Evolutionary conservation across 768 basidiomycete genomes (phyloP).

Genomic region (Phanerochaete carnosa): DNA sequence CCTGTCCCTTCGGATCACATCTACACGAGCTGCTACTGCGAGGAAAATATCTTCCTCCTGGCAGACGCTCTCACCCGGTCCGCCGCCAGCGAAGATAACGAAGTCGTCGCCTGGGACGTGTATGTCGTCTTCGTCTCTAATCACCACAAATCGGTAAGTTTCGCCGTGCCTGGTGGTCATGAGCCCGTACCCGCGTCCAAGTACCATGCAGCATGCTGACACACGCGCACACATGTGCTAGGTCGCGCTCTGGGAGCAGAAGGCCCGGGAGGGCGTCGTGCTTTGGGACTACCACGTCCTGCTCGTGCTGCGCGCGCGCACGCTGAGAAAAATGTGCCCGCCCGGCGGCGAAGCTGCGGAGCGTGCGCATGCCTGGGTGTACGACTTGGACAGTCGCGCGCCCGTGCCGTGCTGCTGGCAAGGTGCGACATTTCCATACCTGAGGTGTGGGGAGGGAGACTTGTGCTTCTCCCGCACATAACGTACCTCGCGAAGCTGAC

Average conservation of each 20-base stretch:
- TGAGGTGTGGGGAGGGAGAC: not conserved
- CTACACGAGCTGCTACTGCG: constrained; percentile 66
- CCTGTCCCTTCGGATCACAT: constrained; percentile 34
- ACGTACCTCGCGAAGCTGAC: too few species aligned
- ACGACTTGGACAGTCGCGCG: constrained; percentile 63
- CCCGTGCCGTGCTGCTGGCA: constrained; percentile 48
- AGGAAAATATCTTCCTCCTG: constrained; percentile 71
- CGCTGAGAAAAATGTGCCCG: not conserved
- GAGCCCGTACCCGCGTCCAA: not conserved
- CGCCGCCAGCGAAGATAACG: not conserved
- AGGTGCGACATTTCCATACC: constrained; percentile 31
- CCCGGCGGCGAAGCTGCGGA: constrained; percentile 1
- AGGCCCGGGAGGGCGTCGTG: constrained; percentile 40
- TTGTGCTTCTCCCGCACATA: not conserved
- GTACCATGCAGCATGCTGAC: too few species aligned
- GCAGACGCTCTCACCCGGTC: constrained; percentile 35
- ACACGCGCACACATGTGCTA: constrained; percentile 20
- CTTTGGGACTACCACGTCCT: constrained; percentile 80
- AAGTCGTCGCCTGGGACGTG: constrained; percentile 40
- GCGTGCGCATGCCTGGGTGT: constrained; percentile 64
- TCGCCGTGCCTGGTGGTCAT: not conserved
- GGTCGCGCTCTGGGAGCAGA: constrained; percentile 69
- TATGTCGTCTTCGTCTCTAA: constrained; percentile 69
- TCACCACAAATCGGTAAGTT: constrained; percentile 47
- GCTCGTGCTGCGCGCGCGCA: constrained; percentile 41